Evolutionary conservation across 805 yeast species (phyloP), one percentile per base, ranked within the genome.

Genomic region (Cyberlindnera suaveolens): DNA sequence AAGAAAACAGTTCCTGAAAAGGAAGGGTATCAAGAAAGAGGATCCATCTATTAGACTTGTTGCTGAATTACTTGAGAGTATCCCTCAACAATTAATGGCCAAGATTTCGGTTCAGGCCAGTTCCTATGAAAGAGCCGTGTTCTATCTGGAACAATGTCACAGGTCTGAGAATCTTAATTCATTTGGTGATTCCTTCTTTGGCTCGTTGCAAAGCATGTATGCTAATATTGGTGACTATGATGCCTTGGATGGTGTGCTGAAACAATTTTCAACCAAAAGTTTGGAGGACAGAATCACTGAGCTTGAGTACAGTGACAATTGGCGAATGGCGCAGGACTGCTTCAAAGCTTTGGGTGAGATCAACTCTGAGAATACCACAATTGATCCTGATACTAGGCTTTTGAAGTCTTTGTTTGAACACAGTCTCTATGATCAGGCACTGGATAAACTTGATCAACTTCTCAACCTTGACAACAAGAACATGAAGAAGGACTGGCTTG

Each of bases 211-310:
- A 53, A 72, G 74, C 23, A 85, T 90, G 68, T 93, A 93, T 60
- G 82, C 96, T 7, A 83, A 78, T 44, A 78, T 93, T 39, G 91
- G 88, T 53, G 99, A 95, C 56, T 73, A 82, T 31, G 99, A 93
- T 66, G 81, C 96, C 0, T 69, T 93, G 29, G 90, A 85, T 57
- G 99, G 99, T 18, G 78, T 87, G 5, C 65, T 90, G 44, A 80
- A 85, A 46, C 74, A 74, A 46, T 82, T 86, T 52, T 79, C 95
- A 0, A 74, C 83, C 0, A 76, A 78, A 34, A 77, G 79, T 49
- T 64, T 88, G 36, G 74, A 77, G n/a, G 90, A 89, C 47, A 85
- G 87, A 57, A 73, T 90, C 20, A 69, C 80, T 6, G 87, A 87
- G 45, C 79, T 91, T 41, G 93, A 88, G 52, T 89, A 85, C 51